Evolutionary conservation across 306 rosid species (phyloP), one percentile per base, ranked within the genome.

Genomic region (Cucumis cinereus): DNA sequence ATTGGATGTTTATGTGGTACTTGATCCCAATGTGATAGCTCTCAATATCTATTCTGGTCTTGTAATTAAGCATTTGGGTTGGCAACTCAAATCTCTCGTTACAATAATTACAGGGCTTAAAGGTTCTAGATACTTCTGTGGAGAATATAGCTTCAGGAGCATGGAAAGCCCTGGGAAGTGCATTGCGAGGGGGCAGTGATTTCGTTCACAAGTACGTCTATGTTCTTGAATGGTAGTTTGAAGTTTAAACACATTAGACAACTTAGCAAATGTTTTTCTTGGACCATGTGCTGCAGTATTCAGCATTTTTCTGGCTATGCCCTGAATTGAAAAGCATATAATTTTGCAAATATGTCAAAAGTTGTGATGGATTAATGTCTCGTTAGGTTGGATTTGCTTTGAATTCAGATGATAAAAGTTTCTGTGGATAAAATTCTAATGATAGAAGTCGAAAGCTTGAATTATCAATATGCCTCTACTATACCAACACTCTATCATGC

Each of bases 61-160:
- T 52, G 56, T 12, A 12, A 61, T 49, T 33, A 47, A 35, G 50
- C 33, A 28, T 22, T 20, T 63, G 53, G 56, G 80, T 63, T 78
- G 40, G 26, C 10, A 78, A 72, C 17, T 56, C 69, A 5, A 56
- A 75, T 69, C 66, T 47, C 33, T 26, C 45, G 20, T 75, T 70
- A 70, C 79, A 45, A 43, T 40, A 69, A 74, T 16, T 81, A 66
- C 84, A 94, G 99, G 87, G 95, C 73, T 76, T 94, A 84, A 92
- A 90, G 86, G 97, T 79, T 78, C 83, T 94, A 73, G 99, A 94
- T 85, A 87, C 78, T 82, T 94, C 99, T 33, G 89, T 95, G 82
- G 98, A 95, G 86, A 95, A 86, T 85, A 83, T 95, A 73, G 95
- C 99, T 54, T 88, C 98, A 57, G 99, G 99, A 84, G 96, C 99